These are phyloP conservation scores for Fusarium piperis DNA, from an alignment of 2,329 filamentous ascomycete species.

Conservation along the genomic window DNA sequence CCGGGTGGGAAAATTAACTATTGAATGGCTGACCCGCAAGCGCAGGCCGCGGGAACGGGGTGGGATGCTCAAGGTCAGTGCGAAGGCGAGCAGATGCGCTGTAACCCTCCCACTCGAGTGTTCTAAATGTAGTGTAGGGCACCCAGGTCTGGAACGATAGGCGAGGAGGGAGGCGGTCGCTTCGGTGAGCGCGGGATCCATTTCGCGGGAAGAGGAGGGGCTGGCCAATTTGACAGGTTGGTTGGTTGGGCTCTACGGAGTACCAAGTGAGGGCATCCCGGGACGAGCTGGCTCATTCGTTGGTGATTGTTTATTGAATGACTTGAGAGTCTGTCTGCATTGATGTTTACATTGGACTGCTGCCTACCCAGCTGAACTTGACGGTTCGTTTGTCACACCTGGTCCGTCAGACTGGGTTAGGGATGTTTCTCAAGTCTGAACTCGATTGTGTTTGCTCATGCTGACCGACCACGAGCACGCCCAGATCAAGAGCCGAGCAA, in stretches of 20 bases:
- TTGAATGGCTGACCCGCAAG: no score
- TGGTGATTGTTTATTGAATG: background rate
- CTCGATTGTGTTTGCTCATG: background rate
- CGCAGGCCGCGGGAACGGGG: slow-evolving; percentile 2
- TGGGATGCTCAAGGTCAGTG: slow-evolving; percentile 2
- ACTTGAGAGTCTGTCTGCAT: no score
- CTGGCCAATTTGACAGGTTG: background rate
- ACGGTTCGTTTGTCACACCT: background rate
- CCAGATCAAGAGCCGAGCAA: background rate
- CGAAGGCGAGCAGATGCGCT: background rate
- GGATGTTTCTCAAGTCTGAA: no score
- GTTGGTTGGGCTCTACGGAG: no score
- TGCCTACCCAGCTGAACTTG: background rate
- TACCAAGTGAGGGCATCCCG: slow-evolving; percentile 1
- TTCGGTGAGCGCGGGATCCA: slow-evolving; percentile 17
- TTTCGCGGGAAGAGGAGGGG: background rate
- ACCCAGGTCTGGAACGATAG: slow-evolving; percentile 28
- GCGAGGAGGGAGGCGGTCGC: slow-evolving; percentile 18
- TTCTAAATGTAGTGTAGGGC: background rate
- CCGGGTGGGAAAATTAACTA: slow-evolving; percentile 1
- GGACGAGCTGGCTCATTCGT: background rate
- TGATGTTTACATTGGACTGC: background rate
- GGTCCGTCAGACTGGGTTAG: background rate
- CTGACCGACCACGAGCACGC: background rate
- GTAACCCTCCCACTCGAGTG: slow-evolving; percentile 1